phyloP scores from a whole-genome alignment of 164 flowering plant species.

The Vitis vinifera region ASM3070453v1 NC_081808.1:5603001-5603500 shows the following conservation, averaged over 20 bases:
- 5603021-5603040: too few relatives aligned
- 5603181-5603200: too few relatives aligned
- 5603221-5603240: neutral
- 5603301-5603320: neutral
- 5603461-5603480: neutral
- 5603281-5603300: neutral
- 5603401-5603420: neutral
- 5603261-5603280: conserved; percentile 1
- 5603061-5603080: too few relatives aligned
- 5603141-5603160: too few relatives aligned
- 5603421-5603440: neutral
- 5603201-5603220: too few relatives aligned
- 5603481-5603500: neutral
- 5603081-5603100: too few relatives aligned
- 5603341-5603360: conserved; percentile 5
- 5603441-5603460: neutral
- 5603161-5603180: too few relatives aligned
- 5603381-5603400: neutral
- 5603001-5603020: too few relatives aligned
- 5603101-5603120: too few relatives aligned
- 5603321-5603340: conserved; percentile 1
- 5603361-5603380: neutral
- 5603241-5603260: neutral
- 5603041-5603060: too few relatives aligned
- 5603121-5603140: too few relatives aligned